A percentile compares a stretch with the other conserved stretches of the same genome.
Evolutionary conservation across 2,329 filamentous ascomycete species (phyloP).

Genomic region (Aspergillus costaricaensis): DNA sequence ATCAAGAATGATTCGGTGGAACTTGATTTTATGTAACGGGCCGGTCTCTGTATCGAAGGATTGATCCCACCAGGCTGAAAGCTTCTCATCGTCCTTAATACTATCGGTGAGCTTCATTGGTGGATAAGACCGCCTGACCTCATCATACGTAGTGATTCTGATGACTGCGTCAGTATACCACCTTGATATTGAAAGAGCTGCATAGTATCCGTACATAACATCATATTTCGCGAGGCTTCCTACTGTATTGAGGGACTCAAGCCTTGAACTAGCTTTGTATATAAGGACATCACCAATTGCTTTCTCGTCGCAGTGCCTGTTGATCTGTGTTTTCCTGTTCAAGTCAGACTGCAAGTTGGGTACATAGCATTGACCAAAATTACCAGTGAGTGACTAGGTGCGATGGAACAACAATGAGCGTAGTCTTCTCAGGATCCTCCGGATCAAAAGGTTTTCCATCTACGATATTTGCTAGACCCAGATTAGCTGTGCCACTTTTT

Average conservation of each 20-base stretch:
- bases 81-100: slow-evolving; percentile 19
- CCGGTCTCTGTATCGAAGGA: slow-evolving; percentile 30
- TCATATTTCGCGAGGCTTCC: slow-evolving; percentile 22
- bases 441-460: slow-evolving; percentile 31
- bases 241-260: slow-evolving; percentile 22
- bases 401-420: slow-evolving; percentile 41
- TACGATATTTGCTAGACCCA: slow-evolving; percentile 37
- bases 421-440: slow-evolving; percentile 29
- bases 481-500: not conserved
- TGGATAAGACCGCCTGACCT: slow-evolving; percentile 39
- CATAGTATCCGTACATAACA: slow-evolving; percentile 25
- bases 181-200: not conserved
- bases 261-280: slow-evolving; percentile 26
- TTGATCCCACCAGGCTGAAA: slow-evolving; percentile 28
- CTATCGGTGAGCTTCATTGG: slow-evolving; percentile 21
- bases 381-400: slow-evolving; percentile 40
- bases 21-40: slow-evolving; percentile 38
- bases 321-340: slow-evolving; percentile 33
- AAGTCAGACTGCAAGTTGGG: not conserved
- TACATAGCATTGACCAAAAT: not conserved
- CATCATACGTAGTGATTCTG: slow-evolving; percentile 43
- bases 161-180: slow-evolving; percentile 7
- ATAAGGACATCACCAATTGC: slow-evolving; percentile 26
- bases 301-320: slow-evolving; percentile 30
- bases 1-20: slow-evolving; percentile 44